Percentiles rank a stretch among this genome's conserved stretches.
Evolutionary conservation across 2,329 filamentous ascomycete genomes (phyloP).

Genomic region (Ceratocystis destructans): DNA sequence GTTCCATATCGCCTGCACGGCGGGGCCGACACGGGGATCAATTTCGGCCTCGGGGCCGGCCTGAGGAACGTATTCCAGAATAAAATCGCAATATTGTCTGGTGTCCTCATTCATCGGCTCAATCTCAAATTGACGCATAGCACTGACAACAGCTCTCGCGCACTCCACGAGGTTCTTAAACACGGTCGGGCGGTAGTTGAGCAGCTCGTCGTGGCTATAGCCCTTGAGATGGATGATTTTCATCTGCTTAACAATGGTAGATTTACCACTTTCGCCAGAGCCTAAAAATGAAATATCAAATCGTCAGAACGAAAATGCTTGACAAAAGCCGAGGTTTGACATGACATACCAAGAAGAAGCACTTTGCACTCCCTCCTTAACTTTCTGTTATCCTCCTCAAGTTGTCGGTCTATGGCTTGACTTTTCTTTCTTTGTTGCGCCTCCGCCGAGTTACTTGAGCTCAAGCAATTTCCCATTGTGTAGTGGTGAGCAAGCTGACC

Average conservation of each 20-base stretch:
- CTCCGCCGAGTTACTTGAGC: slow-evolving; percentile 63
- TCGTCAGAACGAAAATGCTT: not conserved
- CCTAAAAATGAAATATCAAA: slow-evolving; percentile 38
- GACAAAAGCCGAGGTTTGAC: too few relatives aligned
- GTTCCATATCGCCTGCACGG: slow-evolving; percentile 77
- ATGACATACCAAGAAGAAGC: slow-evolving; percentile 66
- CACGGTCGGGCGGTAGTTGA: slow-evolving; percentile 86
- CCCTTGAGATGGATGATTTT: slow-evolving; percentile 99
- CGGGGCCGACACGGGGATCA: slow-evolving; percentile 65
- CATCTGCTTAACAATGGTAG: slow-evolving; percentile 99
- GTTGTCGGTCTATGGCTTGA: slow-evolving; percentile 81
- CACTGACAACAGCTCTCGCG: slow-evolving; percentile 80
- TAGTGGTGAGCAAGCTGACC: not conserved
- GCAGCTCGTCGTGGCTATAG: slow-evolving; percentile 85
- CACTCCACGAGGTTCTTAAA: slow-evolving; percentile 98
- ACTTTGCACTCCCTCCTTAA: slow-evolving; percentile 98
- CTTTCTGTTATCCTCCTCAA: slow-evolving; percentile 88
- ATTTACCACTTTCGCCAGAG: slow-evolving; percentile 96
- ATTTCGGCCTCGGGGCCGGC: slow-evolving; percentile 78
- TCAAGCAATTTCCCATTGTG: slow-evolving; percentile 88
- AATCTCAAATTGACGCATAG: slow-evolving; percentile 84
- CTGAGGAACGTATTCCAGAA: slow-evolving; percentile 79
- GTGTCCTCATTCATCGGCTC: slow-evolving; percentile 60
- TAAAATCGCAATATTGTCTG: slow-evolving; percentile 60
- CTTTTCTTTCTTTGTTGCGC: slow-evolving; percentile 90